Evolutionary conservation across 345 rosid species (phyloP), one percentile per base, ranked within the genome.

Genomic region (Eucalyptus tenuipes): DNA sequence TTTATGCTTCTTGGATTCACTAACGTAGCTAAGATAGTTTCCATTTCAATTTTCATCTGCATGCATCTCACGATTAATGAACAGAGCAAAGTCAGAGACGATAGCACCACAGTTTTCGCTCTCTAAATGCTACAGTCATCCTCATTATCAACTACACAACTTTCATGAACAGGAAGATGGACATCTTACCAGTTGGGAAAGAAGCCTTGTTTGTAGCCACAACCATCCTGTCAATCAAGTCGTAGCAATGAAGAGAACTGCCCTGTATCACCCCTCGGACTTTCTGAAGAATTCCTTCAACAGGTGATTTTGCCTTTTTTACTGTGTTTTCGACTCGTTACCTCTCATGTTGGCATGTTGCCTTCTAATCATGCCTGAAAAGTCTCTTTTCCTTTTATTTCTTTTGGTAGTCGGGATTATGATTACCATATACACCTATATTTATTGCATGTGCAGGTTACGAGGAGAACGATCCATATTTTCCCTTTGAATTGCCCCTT

Each of bases 121-220:
- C 82, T 75, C 47, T 75, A 40, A 40, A 37, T 75, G 84, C 47
- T 75, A 75, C 47, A 40, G 29, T 22, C 29, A 20, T 75, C 47
- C 84, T 75, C 47, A 75, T 75, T 22, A 20, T 75, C 15, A 25
- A 75, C 8, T 20, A 10, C 84, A 5, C 47, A 37, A 17, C 5
- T 75, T 75, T 75, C 29, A 75, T 75, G 84, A 47, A 75, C 96
- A 97, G 99, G 92, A 90, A 92, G 85, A 90, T 92, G 89, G 96
- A 96, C 90, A 95, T 96, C 88, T 89, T 92, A 86, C 92, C 96
- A 7, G 87, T 95, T 44, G 99, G 94, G 86, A 96, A 94, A 89
- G 97, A 95, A 93, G 98, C 96, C 55, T 52, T 97, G 90, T 95
- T 96, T 91, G 92, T 96, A 17, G 99, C 99, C 40, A 93, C 92